These are phyloP conservation scores for Noccaea caerulescens DNA, from an alignment of 345 rosid species.

Conservation along the genomic window DNA sequence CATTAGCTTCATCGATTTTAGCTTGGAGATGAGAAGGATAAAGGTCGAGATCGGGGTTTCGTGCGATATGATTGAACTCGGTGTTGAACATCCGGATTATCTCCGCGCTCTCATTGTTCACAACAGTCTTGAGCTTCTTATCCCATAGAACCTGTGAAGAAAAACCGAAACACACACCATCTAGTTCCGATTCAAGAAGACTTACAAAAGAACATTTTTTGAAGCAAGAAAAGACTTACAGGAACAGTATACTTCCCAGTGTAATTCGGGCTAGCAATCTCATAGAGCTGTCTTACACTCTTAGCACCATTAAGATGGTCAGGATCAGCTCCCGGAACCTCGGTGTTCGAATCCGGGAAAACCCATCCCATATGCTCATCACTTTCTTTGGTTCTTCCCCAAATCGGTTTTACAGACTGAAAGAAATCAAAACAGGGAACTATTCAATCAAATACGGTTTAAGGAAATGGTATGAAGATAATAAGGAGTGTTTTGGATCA, in stretches of 20 bases:
- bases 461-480: slow-evolving; percentile 10
- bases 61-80: slow-evolving; percentile 55
- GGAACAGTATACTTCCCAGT: slow-evolving; percentile 86
- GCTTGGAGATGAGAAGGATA: slow-evolving; percentile 52
- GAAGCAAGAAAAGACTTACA: slow-evolving; percentile 51
- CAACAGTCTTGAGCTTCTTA: slow-evolving; percentile 66
- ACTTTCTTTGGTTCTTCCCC: slow-evolving; percentile 83
- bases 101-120: slow-evolving; percentile 63
- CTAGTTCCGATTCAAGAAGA: slow-evolving; percentile 32
- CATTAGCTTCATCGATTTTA: slow-evolving; percentile 51
- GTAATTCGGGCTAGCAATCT: slow-evolving; percentile 78
- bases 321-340: slow-evolving; percentile 80
- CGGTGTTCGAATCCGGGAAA: slow-evolving; percentile 60
- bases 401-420: slow-evolving; percentile 81
- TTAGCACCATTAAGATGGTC: slow-evolving; percentile 76
- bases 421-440: slow-evolving; percentile 27
- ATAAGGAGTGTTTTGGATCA: background rate
- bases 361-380: slow-evolving; percentile 97
- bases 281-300: slow-evolving; percentile 76
- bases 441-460: background rate
- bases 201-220: background rate
- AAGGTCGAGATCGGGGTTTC: slow-evolving; percentile 54
- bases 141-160: slow-evolving; percentile 58
- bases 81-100: slow-evolving; percentile 60
- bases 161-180: slow-evolving; percentile 20